phyloP scores from a whole-genome alignment of 2,329 filamentous ascomycete genomes.

The Ceratocystis variospora region DNA sequence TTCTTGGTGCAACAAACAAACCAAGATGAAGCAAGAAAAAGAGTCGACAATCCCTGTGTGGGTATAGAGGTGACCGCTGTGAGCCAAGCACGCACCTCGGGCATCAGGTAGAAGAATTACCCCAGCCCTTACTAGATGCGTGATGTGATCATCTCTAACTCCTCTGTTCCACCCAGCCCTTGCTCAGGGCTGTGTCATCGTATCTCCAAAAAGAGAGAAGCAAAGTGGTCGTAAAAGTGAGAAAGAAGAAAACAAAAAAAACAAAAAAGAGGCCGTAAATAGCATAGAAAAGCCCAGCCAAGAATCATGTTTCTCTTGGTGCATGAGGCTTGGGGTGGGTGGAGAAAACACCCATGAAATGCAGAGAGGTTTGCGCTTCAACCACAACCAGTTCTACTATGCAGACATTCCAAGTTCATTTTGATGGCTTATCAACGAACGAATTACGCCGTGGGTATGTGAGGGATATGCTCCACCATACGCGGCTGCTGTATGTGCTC shows the following conservation, averaged over 20 bases:
- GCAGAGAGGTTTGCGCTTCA: neutral
- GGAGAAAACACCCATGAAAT: neutral
- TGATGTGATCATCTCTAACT: neutral
- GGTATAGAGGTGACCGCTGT: neutral
- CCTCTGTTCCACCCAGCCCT: neutral
- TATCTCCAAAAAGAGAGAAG: conserved; percentile 3
- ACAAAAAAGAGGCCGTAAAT: neutral
- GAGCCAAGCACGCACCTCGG: neutral
- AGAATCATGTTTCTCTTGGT: neutral
- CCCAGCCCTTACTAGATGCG: neutral
- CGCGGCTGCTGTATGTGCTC: conserved; percentile 13
- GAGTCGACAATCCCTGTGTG: neutral
- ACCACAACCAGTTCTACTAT: neutral
- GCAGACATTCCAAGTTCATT: neutral
- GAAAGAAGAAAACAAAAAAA: neutral
- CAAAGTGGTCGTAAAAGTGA: neutral
- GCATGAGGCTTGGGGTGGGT: neutral
- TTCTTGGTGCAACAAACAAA: neutral
- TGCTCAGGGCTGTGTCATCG: neutral
- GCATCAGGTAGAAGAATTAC: neutral
- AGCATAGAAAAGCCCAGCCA: neutral
- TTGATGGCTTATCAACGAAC: neutral
- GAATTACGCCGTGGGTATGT: conserved; percentile 12
- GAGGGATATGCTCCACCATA: conserved; percentile 14
- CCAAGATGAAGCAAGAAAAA: conserved; percentile 2